These are phyloP conservation scores for Ceratorhiza oryzae-sativae DNA, from an alignment of 1,284 basidiomycete genomes.

Conservation along the genomic window DNA sequence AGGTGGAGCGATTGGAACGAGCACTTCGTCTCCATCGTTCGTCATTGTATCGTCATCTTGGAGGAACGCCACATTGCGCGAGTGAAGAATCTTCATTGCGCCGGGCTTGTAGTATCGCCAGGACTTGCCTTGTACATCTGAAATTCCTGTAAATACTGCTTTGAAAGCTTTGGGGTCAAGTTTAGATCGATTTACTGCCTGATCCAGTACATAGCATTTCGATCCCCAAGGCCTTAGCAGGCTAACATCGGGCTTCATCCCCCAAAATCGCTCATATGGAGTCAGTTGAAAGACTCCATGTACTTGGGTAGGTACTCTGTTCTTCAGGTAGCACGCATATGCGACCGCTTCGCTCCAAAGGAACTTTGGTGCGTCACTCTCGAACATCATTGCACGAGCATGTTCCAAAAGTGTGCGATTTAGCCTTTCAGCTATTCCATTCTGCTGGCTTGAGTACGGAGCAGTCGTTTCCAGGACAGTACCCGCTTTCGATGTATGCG, in stretches of 20 bases:
- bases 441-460: slow-evolving; percentile 53
- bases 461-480: slow-evolving; percentile 48
- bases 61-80: background rate
- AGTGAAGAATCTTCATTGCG: background rate
- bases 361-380: slow-evolving; percentile 48
- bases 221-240: slow-evolving; percentile 7
- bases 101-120: slow-evolving; percentile 30
- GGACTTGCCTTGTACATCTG: slow-evolving; percentile 15
- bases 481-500: slow-evolving; percentile 30
- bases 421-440: slow-evolving; percentile 54
- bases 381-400: slow-evolving; percentile 45
- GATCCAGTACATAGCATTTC: slow-evolving; percentile 13
- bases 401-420: slow-evolving; percentile 49
- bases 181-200: slow-evolving; percentile 8
- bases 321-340: slow-evolving; percentile 54
- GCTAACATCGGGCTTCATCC: slow-evolving; percentile 50
- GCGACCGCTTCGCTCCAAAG: slow-evolving; percentile 55
- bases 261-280: slow-evolving; percentile 47
- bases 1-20: slow-evolving; percentile 7
- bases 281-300: slow-evolving; percentile 47
- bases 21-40: background rate
- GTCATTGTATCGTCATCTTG: background rate
- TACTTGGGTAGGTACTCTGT: slow-evolving; percentile 50
- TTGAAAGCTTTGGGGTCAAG: background rate
- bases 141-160: slow-evolving; percentile 17